Percentiles rank a stretch among this genome's conserved stretches.
phyloP scores from a whole-genome alignment of 75 land plant genomes.

The Selaginella moellendorffii region DNA sequence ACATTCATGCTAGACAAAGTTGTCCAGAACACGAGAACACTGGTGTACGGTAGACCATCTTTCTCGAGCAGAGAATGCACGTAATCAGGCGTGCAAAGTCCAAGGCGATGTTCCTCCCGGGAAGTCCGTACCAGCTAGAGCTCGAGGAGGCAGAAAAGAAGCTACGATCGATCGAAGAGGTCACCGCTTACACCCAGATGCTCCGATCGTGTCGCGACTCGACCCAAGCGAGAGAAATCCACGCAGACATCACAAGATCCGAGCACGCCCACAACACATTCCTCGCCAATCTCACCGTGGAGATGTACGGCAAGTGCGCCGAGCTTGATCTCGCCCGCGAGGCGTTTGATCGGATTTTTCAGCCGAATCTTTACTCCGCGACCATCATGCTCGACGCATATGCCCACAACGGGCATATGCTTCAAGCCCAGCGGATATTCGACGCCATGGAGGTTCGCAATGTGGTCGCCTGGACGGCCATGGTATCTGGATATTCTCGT shows the following conservation, averaged over 20 bases:
- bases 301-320: background rate
- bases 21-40: too few species aligned
- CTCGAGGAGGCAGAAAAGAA: background rate
- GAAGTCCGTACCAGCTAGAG: background rate
- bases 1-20: too few species aligned
- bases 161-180: background rate
- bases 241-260: background rate
- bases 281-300: background rate
- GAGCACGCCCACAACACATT: background rate
- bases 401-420: conserved; percentile 5
- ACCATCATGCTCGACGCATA: conserved; percentile 7
- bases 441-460: background rate
- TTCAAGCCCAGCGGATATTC: background rate
- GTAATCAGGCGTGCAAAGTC: background rate
- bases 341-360: background rate
- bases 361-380: background rate
- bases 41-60: too few species aligned
- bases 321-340: background rate
- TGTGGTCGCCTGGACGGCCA: conserved; percentile 5
- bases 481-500: conserved; percentile 1
- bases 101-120: background rate
- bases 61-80: too few species aligned
- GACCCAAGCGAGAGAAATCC: background rate
- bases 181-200: background rate
- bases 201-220: background rate